Evolutionary conservation across 257 asterid species (phyloP).

Genomic region (Solanum megistacrolobum): DNA sequence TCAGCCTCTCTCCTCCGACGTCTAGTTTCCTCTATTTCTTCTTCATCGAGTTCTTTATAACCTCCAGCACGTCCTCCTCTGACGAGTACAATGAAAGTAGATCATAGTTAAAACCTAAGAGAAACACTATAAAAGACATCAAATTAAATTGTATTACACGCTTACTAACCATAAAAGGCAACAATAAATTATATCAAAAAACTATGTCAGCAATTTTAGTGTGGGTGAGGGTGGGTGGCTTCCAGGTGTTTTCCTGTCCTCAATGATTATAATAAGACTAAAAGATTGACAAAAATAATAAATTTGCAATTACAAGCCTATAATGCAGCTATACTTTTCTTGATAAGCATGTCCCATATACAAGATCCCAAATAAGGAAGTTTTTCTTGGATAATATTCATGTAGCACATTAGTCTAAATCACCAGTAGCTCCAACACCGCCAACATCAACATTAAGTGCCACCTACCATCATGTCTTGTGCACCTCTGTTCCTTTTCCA

Average conservation of each 20-base stretch:
- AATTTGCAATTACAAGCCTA: not conserved
- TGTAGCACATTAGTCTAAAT: not conserved
- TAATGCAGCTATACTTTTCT: not conserved
- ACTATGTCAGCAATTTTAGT: not conserved
- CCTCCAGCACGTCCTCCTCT: conserved; percentile 99
- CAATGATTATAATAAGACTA: not conserved
- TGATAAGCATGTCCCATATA: not conserved
- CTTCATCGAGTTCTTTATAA: conserved; percentile 95
- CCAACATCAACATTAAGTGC: not conserved
- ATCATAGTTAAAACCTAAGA: conserved; percentile 3
- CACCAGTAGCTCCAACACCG: not conserved
- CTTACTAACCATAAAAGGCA: not conserved
- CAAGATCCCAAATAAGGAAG: not conserved
- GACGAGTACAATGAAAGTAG: conserved; percentile 1
- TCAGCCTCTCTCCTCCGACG: conserved; percentile 89
- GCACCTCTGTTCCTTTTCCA: not conserved
- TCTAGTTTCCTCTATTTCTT: conserved; percentile 90
- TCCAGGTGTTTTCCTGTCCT: not conserved
- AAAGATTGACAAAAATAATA: not conserved
- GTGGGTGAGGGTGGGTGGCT: not conserved
- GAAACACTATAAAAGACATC: not conserved
- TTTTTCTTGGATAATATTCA: not conserved
- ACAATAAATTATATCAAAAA: not conserved
- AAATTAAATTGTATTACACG: not conserved
- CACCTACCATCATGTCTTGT: not conserved